Evolutionary conservation across 768 basidiomycete genomes (phyloP), one percentile per base, ranked within the genome.

Genomic region (Inosperma sp.): DNA sequence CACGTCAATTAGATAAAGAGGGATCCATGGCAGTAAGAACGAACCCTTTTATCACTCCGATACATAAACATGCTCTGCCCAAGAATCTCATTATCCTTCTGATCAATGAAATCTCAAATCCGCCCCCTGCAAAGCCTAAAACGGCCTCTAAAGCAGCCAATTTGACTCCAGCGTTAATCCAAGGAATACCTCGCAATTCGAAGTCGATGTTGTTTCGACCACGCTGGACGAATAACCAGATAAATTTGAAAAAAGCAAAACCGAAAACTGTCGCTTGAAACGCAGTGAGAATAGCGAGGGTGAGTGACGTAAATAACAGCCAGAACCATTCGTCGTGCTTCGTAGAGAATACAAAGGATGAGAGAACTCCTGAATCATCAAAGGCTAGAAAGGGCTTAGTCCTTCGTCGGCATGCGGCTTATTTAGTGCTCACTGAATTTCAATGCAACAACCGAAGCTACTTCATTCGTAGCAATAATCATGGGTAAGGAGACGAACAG

Each of bases 41-140:
- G 49, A 53, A 88, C 88, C 88, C 87, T 69, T 83, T 83, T 23
- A 81, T 66, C 17, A 83, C 55, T 14, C 88, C 88, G 48, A 84
- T 74, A 51, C 79, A 75, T 16, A 90, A 61, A 56, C 68, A 74
- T 0, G 72, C 75, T 39, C 86, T 73, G 3, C 74, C 72, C 9
- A 82, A 31, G 45, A 84, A 64, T 36, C 84, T 72, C 29, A 91
- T 52, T 17, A 81, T 67, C 13, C 87, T 77, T 30, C 88, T 73
- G 7, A 76, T 70, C 12, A 90, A 55, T 1, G 72, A 66, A 8
- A 76, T 56, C 1, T 72, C 77, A 58, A 88, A 88, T 7, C 71
- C 70, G 22, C 71, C 73, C 12, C 69, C 65, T 3, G 74, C 75
- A 56, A 88, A 88, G 1, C 86, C 88, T 8, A 83, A 59, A 5